Percentiles rank a stretch among this genome's conserved stretches.
phyloP scores from a whole-genome alignment of 2,329 filamentous ascomycete species.

The Diaporthe humulicola region DNA sequence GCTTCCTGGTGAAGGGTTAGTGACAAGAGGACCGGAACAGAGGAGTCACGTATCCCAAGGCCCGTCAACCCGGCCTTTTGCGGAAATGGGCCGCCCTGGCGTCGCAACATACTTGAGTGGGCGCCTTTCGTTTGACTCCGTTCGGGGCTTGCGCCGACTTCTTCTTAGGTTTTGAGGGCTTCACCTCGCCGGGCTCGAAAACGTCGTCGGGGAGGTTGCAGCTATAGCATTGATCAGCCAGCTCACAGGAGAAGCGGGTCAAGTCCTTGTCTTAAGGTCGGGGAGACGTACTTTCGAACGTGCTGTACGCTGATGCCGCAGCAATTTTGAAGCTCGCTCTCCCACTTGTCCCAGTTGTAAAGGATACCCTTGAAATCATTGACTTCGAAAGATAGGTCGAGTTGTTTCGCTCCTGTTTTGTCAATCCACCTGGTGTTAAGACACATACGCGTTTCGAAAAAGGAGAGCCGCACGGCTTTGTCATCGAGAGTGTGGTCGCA shows the following conservation, averaged over 20 bases:
- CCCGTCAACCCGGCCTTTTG: slow-evolving; percentile 17
- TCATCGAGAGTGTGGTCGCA: not conserved
- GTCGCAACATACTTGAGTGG: slow-evolving; percentile 55
- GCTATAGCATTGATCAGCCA: slow-evolving; percentile 60
- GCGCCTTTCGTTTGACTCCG: slow-evolving; percentile 60
- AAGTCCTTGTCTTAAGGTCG: not conserved
- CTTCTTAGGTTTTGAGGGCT: slow-evolving; percentile 71
- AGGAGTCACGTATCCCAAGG: not conserved
- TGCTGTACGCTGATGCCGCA: slow-evolving; percentile 82
- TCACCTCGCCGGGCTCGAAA: slow-evolving; percentile 83
- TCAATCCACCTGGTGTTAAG: slow-evolving; percentile 51
- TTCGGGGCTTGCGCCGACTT: slow-evolving; percentile 58
- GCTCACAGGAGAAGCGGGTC: slow-evolving; percentile 3
- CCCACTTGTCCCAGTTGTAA: slow-evolving; percentile 80
- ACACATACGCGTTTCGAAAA: slow-evolving; percentile 36
- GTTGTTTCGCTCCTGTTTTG: slow-evolving; percentile 72
- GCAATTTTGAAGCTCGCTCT: slow-evolving; percentile 67
- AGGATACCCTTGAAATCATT: slow-evolving; percentile 89
- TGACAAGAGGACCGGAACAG: slow-evolving; percentile 14
- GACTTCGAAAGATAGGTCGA: slow-evolving; percentile 86
- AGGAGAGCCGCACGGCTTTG: slow-evolving; percentile 34
- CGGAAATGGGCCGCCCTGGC: slow-evolving; percentile 20
- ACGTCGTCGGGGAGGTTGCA: slow-evolving; percentile 91
- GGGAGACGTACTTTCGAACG: slow-evolving; percentile 81
- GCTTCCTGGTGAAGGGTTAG: slow-evolving; percentile 40